Conservation (phyloP, 352 stramenopile genomes). For the Phytopythium cucurbitacearum region DNA sequence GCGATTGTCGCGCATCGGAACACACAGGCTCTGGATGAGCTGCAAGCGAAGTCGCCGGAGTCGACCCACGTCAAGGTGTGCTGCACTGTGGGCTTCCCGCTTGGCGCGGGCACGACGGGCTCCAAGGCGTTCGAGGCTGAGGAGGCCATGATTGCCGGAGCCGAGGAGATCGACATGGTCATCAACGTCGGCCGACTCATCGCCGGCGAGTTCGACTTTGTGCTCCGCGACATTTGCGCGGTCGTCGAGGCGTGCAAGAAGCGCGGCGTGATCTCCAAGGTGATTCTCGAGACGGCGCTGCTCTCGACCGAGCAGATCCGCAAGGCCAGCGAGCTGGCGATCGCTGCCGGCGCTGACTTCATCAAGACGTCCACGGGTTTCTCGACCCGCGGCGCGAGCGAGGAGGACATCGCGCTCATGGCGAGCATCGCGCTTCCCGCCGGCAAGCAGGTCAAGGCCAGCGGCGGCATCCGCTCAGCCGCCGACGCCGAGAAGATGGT, state of each 20-base stretch:
- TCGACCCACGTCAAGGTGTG: conserved; percentile 68
- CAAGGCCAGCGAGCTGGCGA: conserved; percentile 60
- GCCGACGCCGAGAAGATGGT: conserved; percentile 73
- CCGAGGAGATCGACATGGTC: conserved; percentile 88
- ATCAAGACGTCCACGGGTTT: conserved; percentile 89
- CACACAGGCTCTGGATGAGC: conserved; percentile 35
- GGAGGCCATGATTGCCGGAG: conserved; percentile 57
- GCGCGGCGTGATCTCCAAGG: conserved; percentile 57
- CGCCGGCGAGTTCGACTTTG: conserved; percentile 63
- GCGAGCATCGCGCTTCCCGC: conserved; percentile 44
- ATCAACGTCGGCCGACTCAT: conserved; percentile 71
- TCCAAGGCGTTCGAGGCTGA: conserved; percentile 75
- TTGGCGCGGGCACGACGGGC: conserved; percentile 50
- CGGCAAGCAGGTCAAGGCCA: conserved; percentile 79
- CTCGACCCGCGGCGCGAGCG: conserved; percentile 74
- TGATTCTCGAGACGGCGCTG: conserved; percentile 83
- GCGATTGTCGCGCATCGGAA: too few relatives aligned
- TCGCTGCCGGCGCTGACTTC: conserved; percentile 73
- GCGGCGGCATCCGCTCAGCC: conserved; percentile 66
- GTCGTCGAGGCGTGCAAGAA: conserved; percentile 67
- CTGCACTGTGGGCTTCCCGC: conserved; percentile 77
- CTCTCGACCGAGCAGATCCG: conserved; percentile 66
- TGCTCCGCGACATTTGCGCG: conserved; percentile 69
- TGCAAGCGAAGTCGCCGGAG: conserved; percentile 18
- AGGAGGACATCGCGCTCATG: conserved; percentile 79